Evolutionary conservation across 371 early-diverging fungal species (phyloP), one percentile per base, ranked within the genome.

Genomic region (Nosema muscidifuracis): DNA sequence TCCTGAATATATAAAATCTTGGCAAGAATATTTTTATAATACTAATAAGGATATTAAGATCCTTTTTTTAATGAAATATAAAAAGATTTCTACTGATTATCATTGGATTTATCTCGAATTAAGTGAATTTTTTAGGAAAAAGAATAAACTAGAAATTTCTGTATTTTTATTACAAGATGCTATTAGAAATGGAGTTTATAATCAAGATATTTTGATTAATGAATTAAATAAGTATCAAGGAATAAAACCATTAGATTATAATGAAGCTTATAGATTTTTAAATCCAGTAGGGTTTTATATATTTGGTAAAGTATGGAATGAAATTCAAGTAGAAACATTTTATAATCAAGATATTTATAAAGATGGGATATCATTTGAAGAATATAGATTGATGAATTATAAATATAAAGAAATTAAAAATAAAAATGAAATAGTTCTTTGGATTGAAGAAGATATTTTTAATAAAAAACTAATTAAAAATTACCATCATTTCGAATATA

Each of bases 41-140:
- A 51, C 42, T 13, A 51, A 42, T 16, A 65, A 55, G 16, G 44
- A 72, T 63, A 50, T 79, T 2, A 40, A 64, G 16, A 72, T 82
- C 64, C 63, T 82, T 1, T 77, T 82, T 51, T 71, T 82, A 30
- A 77, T 82, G 77, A 72, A 38, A n/a, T 30, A 73, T 38, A 67
- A 68, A 42, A 47, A 66, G 12, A 75, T 79, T 43, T 74, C 71
- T 20, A 67, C 42, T 15, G 33, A 64, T 36, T 79, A 75, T 65
- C 79, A 79, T 64, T 79, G 75, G 75, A 56, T 79, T 15, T 73
- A 79, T 71, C 38, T 79, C 7, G 79, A 79, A 50, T 30, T 79
- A 4, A 22, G 67, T 34, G 64, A 58, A 40, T 44, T 36, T 44
- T 79, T 79, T 66, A 22, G 28, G 30, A 44, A 33, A 6, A 72